Conservation (phyloP, 345 rosid species). For the Lenwebbia sp. region DNA sequence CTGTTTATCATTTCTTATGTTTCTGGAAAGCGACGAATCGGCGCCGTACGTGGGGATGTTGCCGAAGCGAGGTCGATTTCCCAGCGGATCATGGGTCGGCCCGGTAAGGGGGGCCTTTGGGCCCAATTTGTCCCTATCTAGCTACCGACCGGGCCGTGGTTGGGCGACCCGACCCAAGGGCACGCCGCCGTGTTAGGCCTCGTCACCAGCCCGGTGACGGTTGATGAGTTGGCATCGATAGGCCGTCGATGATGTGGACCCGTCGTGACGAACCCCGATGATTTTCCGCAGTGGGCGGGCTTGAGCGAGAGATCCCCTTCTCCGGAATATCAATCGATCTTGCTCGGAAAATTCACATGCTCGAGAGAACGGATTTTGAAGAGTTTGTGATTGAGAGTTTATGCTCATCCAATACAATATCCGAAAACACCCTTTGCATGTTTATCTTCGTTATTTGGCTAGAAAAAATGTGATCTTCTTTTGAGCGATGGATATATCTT, state of each 20-base stretch:
- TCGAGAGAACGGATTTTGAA: background rate
- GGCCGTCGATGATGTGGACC: background rate
- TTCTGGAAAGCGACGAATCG: background rate
- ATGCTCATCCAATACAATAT: background rate
- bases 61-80: background rate
- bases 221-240: background rate
- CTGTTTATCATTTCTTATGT: background rate
- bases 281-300: background rate
- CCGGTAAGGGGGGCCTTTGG: background rate
- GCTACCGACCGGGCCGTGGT: background rate
- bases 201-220: background rate
- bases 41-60: background rate
- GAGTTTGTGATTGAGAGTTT: background rate
- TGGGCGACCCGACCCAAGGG: background rate
- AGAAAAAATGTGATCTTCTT: background rate
- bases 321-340: background rate
- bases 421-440: background rate
- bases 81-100: background rate
- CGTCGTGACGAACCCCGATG: background rate
- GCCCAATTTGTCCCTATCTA: background rate
- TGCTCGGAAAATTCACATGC: background rate
- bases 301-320: background rate
- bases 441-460: background rate
- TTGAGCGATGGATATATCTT: accelerated
- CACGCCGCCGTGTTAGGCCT: background rate